Conservation (phyloP, 805 yeast genomes). For the Yarrowia sp. region DNA sequence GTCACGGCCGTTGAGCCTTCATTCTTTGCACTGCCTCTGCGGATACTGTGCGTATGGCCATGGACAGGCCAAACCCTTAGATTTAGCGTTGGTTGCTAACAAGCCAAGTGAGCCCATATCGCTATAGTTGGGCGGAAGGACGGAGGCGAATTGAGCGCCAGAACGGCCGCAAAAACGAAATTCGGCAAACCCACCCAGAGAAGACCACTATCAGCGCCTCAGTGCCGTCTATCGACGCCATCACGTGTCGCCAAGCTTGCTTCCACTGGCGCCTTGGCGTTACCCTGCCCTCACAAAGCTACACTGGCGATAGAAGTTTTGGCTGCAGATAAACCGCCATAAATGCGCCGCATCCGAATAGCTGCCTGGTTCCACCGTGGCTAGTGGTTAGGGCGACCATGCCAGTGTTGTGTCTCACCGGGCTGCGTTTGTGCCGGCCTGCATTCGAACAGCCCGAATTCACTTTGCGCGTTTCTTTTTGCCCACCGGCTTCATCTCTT, state of each 20-base stretch:
- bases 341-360: neutral
- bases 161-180: too few relatives aligned
- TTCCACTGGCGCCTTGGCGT: constrained; percentile 8
- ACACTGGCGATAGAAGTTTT: neutral
- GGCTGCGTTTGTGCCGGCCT: neutral
- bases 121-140: neutral
- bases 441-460: neutral
- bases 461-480: neutral
- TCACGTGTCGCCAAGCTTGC: constrained; percentile 5
- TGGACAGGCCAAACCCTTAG: too few relatives aligned
- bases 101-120: neutral
- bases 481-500: neutral
- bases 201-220: too few relatives aligned
- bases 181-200: too few relatives aligned
- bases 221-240: neutral
- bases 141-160: too few relatives aligned
- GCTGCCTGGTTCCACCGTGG: neutral
- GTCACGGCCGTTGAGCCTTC: too few relatives aligned
- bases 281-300: constrained; percentile 8
- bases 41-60: too few relatives aligned
- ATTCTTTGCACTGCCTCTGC: neutral
- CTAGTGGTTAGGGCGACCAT: too few relatives aligned
- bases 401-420: too few relatives aligned
- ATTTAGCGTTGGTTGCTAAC: neutral
- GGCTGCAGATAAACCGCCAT: neutral